Evolutionary conservation across 2,329 filamentous ascomycete species (phyloP).

Genomic region (Claviceps humidiphila): DNA sequence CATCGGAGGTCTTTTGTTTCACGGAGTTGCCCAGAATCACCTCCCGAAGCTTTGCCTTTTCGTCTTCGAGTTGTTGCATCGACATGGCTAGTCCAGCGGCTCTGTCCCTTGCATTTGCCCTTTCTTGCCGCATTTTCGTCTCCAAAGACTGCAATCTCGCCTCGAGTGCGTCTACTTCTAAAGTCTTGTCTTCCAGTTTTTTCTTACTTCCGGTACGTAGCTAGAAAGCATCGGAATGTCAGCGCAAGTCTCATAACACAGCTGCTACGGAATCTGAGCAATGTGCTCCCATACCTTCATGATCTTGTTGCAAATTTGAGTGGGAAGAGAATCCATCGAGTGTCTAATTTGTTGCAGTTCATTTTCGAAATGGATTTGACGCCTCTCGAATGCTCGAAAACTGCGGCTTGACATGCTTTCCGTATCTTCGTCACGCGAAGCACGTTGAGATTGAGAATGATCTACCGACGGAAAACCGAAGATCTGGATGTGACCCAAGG

Average conservation of each 20-base stretch:
- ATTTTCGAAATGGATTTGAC: fast-evolving
- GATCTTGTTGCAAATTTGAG: fast-evolving
- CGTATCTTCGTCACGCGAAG: no score
- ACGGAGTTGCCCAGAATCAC: background rate
- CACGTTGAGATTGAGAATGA: no score
- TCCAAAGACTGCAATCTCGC: background rate
- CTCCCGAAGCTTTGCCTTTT: background rate
- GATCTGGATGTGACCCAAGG: no score
- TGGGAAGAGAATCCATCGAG: no score
- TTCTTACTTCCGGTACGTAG: background rate
- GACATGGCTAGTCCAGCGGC: no score
- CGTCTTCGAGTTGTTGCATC: background rate
- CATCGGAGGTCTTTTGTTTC: background rate
- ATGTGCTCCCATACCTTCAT: no score
- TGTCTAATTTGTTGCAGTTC: no score
- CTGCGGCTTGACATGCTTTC: no score
- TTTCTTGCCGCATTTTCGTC: background rate
- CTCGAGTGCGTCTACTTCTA: background rate
- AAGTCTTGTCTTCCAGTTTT: background rate
- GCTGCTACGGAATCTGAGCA: background rate
- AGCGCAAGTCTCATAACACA: background rate
- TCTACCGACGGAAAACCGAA: no score
- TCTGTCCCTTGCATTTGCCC: no score
- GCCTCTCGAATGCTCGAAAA: no score
- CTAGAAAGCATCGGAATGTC: background rate